A percentile compares a stretch with the other conserved stretches of the same genome.
These are phyloP conservation scores for Conticribra weissflogii DNA, from an alignment of 108 stramenopile species.

Conservation along the genomic window DNA sequence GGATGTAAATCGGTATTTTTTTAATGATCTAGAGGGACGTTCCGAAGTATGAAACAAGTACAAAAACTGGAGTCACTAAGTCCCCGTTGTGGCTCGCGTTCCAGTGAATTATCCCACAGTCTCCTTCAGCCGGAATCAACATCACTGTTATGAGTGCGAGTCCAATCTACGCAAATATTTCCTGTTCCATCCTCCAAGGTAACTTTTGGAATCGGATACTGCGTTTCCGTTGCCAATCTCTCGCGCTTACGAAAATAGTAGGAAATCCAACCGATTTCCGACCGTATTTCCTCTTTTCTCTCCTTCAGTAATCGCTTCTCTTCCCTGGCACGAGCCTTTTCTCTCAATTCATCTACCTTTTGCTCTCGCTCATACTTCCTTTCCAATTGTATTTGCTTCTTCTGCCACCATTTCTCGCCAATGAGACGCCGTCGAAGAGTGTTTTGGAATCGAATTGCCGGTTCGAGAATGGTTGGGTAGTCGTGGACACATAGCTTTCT, in stretches of 20 bases:
- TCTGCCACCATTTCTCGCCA: constrained; percentile 31
- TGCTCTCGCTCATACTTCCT: constrained; percentile 14
- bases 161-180: constrained; percentile 3
- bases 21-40: no score
- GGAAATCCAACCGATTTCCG: constrained; percentile 5
- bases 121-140: not conserved
- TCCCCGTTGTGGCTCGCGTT: no score
- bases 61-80: no score
- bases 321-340: not conserved
- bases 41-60: no score
- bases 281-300: constrained; percentile 1
- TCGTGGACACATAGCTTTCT: constrained; percentile 4
- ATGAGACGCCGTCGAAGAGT: constrained; percentile 29
- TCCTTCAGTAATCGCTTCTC: constrained; percentile 16
- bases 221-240: not conserved
- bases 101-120: no score
- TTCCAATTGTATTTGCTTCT: not conserved
- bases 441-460: constrained; percentile 24
- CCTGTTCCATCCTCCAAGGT: constrained; percentile 4
- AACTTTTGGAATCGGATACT: constrained; percentile 11
- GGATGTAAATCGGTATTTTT: no score
- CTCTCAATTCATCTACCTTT: not conserved
- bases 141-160: not conserved
- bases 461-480: constrained; percentile 29
- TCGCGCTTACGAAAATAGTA: constrained; percentile 6